These are phyloP conservation scores for Scedosporium dehoogii DNA, from an alignment of 2,329 filamentous ascomycete genomes.

Conservation along the genomic window DNA sequence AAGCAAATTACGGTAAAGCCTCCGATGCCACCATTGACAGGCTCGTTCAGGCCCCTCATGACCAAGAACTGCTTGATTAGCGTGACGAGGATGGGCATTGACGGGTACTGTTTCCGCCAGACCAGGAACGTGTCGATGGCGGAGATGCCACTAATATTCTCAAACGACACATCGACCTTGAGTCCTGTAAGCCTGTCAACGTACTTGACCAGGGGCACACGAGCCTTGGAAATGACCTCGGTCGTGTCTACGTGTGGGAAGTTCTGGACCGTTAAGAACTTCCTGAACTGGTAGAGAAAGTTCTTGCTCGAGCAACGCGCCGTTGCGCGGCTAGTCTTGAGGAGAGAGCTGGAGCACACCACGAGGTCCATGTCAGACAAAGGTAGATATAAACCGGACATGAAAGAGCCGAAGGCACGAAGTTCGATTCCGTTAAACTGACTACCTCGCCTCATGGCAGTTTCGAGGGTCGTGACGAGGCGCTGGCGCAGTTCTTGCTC, in stretches of 20 bases:
- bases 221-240: constrained; percentile 62
- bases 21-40: constrained; percentile 80
- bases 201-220: constrained; percentile 89
- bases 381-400: constrained; percentile 61
- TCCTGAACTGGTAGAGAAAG: constrained; percentile 52
- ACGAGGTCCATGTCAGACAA: constrained; percentile 93
- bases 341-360: constrained; percentile 52
- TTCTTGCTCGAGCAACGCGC: constrained; percentile 35
- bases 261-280: constrained; percentile 42
- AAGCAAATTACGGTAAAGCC: constrained; percentile 93
- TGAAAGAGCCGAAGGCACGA: constrained; percentile 84
- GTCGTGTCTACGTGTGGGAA: constrained; percentile 51
- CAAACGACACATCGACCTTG: constrained; percentile 88
- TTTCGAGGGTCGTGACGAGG: constrained; percentile 59
- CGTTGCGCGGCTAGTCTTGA: constrained; percentile 38
- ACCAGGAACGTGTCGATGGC: constrained; percentile 70
- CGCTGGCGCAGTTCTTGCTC: constrained; percentile 67
- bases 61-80: constrained; percentile 86
- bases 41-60: constrained; percentile 86
- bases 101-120: constrained; percentile 73
- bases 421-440: constrained; percentile 54
- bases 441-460: constrained; percentile 41
- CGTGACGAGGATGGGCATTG: constrained; percentile 77
- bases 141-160: constrained; percentile 72
- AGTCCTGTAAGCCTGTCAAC: constrained; percentile 68